A percentile compares a stretch with the other conserved stretches of the same genome.
phyloP scores from a whole-genome alignment of 176 grass and related monocot genomes.

The Triticum urartu region DNA sequence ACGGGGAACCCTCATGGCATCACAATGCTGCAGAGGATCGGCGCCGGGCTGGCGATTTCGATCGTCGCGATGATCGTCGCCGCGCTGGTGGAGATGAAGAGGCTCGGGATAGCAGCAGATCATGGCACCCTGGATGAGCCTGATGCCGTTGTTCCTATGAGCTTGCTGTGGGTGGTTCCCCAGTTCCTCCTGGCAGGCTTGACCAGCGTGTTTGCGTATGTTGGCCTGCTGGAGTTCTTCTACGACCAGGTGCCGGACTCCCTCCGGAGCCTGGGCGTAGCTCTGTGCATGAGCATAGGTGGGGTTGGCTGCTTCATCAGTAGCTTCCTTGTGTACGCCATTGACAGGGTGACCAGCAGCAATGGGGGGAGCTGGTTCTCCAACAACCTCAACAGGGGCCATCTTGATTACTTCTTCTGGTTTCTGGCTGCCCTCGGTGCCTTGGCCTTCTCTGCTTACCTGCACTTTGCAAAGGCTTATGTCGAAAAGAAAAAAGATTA shows the following conservation, averaged over 20 bases:
- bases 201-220: not conserved
- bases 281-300: conserved; percentile 23
- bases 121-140: conserved; percentile 44
- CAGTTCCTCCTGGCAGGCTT: conserved; percentile 24
- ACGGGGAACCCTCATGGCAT: conserved; percentile 31
- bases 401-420: conserved; percentile 26
- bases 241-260: conserved; percentile 19
- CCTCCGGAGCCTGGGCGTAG: conserved; percentile 17
- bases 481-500: not conserved
- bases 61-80: conserved; percentile 3
- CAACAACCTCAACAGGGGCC: conserved; percentile 13
- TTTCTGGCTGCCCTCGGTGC: not conserved
- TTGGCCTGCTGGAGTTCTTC: conserved; percentile 25
- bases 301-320: conserved; percentile 32
- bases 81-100: conserved; percentile 42
- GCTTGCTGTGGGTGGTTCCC: conserved; percentile 46
- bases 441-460: not conserved
- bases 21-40: conserved; percentile 61
- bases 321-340: conserved; percentile 20
- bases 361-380: conserved; percentile 18
- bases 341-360: conserved; percentile 8
- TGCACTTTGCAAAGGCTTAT: conserved; percentile 11
- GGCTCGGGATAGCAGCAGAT: conserved; percentile 38
- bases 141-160: conserved; percentile 23
- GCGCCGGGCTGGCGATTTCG: conserved; percentile 23